Evolutionary conservation across 208 protist species (phyloP).

Genomic region (Jaenimonas drosophilae): DNA sequence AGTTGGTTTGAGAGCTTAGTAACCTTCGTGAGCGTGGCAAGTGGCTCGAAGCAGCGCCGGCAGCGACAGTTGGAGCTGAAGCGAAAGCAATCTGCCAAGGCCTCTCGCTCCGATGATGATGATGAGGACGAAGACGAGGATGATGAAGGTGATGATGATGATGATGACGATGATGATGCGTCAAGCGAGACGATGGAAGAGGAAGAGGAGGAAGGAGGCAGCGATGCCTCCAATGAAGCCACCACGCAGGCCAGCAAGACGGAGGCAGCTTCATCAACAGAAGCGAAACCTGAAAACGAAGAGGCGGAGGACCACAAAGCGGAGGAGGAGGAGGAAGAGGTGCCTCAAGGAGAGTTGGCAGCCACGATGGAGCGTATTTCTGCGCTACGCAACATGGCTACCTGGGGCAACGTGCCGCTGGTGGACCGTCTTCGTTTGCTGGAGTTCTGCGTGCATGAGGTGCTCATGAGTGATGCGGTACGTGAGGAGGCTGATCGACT

Average conservation of each 20-base stretch:
- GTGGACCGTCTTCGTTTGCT: slow-evolving; percentile 70
- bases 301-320: slow-evolving; percentile 4
- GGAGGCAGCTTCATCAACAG: too few relatives aligned
- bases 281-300: neutral
- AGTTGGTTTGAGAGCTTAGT: slow-evolving; percentile 75
- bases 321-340: slow-evolving; percentile 12
- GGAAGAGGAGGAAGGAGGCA: slow-evolving; percentile 6
- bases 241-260: too few relatives aligned
- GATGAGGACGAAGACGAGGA: slow-evolving; percentile 13
- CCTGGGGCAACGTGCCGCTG: slow-evolving; percentile 78
- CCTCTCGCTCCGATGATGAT: slow-evolving; percentile 6
- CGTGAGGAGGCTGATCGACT: slow-evolving; percentile 48
- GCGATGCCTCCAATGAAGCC: too few relatives aligned
- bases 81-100: slow-evolving; percentile 3
- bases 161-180: slow-evolving; percentile 2
- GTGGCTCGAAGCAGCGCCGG: slow-evolving; percentile 63
- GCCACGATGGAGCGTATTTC: slow-evolving; percentile 45
- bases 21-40: slow-evolving; percentile 63
- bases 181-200: slow-evolving; percentile 6
- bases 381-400: slow-evolving; percentile 41
- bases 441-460: slow-evolving; percentile 59
- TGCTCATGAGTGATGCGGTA: slow-evolving; percentile 30
- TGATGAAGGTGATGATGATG: slow-evolving; percentile 7
- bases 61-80: slow-evolving; percentile 11
- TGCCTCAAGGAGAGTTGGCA: slow-evolving; percentile 26